Conservation (phyloP, 805 yeast species). For the Metschnikowia lachancei region DNA sequence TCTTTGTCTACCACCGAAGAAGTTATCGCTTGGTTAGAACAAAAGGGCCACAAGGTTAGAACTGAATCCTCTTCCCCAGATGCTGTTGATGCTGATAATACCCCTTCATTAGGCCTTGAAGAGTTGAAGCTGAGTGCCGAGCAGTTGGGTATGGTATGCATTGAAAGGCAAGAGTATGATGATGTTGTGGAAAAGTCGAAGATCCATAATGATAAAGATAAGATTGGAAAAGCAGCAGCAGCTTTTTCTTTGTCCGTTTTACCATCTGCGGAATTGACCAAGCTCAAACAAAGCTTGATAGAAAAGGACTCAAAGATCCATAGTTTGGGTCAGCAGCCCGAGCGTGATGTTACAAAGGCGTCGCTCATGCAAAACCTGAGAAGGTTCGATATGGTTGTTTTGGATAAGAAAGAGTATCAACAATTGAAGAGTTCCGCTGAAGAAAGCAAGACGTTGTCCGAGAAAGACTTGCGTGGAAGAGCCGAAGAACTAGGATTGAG, state of each 20-base stretch:
- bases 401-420: slow-evolving; percentile 19
- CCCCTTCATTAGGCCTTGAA: slow-evolving; percentile 5
- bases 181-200: slow-evolving; percentile 5
- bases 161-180: slow-evolving; percentile 3
- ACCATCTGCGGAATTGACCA: slow-evolving; percentile 15
- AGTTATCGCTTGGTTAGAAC: slow-evolving; percentile 7
- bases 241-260: slow-evolving; percentile 15
- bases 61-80: not conserved
- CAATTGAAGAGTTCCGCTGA: slow-evolving; percentile 8
- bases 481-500: slow-evolving; percentile 44
- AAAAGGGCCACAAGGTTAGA: slow-evolving; percentile 5
- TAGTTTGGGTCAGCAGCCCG: slow-evolving; percentile 18
- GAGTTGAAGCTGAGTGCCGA: slow-evolving; percentile 13
- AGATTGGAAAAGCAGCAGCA: slow-evolving; percentile 9
- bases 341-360: slow-evolving; percentile 23
- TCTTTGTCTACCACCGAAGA: slow-evolving; percentile 1
- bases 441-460: slow-evolving; percentile 19
- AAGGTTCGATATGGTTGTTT: slow-evolving; percentile 16
- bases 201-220: slow-evolving; percentile 1
- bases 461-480: slow-evolving; percentile 22
- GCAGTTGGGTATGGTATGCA: slow-evolving; percentile 13
- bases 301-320: slow-evolving; percentile 30
- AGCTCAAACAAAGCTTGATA: slow-evolving; percentile 15
- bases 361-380: slow-evolving; percentile 17
- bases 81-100: slow-evolving; percentile 10